Evolutionary conservation across 139 green algal genomes (phyloP).

Genomic region (Coelastrella sp.): DNA sequence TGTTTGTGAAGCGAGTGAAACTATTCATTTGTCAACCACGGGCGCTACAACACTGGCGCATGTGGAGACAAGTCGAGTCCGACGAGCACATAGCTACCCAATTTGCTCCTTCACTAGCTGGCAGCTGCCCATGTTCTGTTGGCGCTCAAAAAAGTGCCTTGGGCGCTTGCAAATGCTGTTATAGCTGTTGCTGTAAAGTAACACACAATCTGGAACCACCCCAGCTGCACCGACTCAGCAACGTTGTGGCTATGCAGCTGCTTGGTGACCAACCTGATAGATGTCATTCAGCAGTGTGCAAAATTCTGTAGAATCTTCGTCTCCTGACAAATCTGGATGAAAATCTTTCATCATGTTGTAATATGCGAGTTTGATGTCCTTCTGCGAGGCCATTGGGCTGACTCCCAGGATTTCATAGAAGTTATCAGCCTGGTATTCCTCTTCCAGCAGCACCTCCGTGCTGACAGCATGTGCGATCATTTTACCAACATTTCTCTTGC

Average conservation of each 20-base stretch:
- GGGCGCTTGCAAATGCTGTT: too few relatives aligned
- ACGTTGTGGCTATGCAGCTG: neutral
- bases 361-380: slow-evolving; percentile 36
- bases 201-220: too few relatives aligned
- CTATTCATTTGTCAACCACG: too few relatives aligned
- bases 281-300: slow-evolving; percentile 71
- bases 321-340: slow-evolving; percentile 61
- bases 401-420: slow-evolving; percentile 43
- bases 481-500: neutral
- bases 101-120: too few relatives aligned
- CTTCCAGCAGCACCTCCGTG: neutral
- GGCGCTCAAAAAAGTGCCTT: too few relatives aligned
- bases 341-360: slow-evolving; percentile 55
- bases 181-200: too few relatives aligned
- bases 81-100: too few relatives aligned
- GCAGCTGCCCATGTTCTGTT: too few relatives aligned
- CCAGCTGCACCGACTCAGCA: too few relatives aligned
- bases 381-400: neutral
- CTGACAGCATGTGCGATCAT: neutral
- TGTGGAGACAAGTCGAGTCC: too few relatives aligned
- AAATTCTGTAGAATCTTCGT: slow-evolving; percentile 62
- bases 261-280: slow-evolving; percentile 55
- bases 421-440: slow-evolving; percentile 35
- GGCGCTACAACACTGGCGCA: too few relatives aligned
- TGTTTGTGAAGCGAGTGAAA: neutral